phyloP scores from a whole-genome alignment of 2,329 filamentous ascomycete species.

The Alternaria novae-zelandiae region DNA sequence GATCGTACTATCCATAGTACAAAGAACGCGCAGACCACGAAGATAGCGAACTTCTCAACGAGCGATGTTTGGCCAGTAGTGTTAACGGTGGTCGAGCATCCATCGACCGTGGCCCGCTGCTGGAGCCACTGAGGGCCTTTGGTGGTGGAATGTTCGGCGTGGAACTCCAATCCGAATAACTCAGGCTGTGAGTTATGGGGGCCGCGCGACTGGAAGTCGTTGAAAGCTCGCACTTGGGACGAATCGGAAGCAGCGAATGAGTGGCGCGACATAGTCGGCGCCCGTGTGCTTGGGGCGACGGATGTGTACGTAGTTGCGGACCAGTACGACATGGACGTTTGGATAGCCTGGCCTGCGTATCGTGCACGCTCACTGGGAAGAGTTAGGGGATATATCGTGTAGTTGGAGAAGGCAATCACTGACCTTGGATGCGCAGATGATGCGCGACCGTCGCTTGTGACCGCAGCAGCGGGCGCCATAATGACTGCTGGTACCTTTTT shows the following conservation, averaged over 20 bases:
- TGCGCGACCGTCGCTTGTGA: neutral
- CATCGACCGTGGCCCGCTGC: neutral
- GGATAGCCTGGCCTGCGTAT: neutral
- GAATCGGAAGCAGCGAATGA: neutral
- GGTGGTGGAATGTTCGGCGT: neutral
- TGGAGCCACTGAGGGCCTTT: neutral
- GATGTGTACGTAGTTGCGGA: neutral
- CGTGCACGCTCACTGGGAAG: neutral
- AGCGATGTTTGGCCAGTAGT: neutral
- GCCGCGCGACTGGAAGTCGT: neutral
- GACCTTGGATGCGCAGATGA: neutral
- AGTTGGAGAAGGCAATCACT: neutral
- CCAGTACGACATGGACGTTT: neutral
- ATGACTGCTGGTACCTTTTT: neutral
- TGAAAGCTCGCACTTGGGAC: neutral
- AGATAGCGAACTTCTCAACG: neutral
- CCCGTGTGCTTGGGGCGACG: neutral
- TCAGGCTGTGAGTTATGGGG: neutral
- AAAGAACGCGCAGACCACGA: neutral
- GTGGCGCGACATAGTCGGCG: neutral
- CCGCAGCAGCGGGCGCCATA: neutral
- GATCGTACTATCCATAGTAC: neutral
- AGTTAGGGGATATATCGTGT: neutral
- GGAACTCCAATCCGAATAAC: neutral
- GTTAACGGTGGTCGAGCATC: too few species aligned